Evolutionary conservation across 1,284 basidiomycete genomes (phyloP), one percentile per base, ranked within the genome.

Genomic region (Coniophora puteana): DNA sequence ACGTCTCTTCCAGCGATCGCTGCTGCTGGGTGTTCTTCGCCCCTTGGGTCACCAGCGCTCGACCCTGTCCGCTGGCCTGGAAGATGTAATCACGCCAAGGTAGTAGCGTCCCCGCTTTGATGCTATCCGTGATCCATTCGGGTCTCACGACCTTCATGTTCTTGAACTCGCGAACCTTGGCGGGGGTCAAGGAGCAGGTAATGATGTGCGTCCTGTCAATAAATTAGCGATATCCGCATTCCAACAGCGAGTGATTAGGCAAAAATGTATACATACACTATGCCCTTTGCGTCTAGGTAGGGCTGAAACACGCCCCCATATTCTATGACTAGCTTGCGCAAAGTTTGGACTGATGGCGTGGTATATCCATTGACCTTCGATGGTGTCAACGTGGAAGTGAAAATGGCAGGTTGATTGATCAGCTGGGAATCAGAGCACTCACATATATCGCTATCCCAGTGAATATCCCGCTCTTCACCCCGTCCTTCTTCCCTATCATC

Each of bases 331-430:
- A 97, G 68, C 48, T 83, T 71, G 4, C 90, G 76, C 1, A 98
- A 66, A 38, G 91, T 89, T 55, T 92, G 88, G 39, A 93, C 80
- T 4, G 93, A 91, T 5, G 94, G 93, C 21, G 78, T 71, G 1
- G 93, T 96, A 68, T 82, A 89, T 0, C 94, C 94, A 56, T 96
- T 97, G 49, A 94, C 84, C 89, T 92, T 47, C 17, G 20, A 21
- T 8, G 40, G 41, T 7, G 21, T 14, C 4, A 13, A 26, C 13
- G 45, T 10, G 3, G 5, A 4, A 18, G 23, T n/a, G 8, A 12
- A 8, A 34, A 12, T 12, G 12, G 20, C 14, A 7, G 26, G 36
- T 6, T 37, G 18, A 23, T 10, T 13, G 28, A 23, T 38, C 12
- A 46, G 35, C 27, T 22, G 38, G 32, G 36, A 29, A 25, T 10